A percentile compares a stretch with the other conserved stretches of the same genome.
Evolutionary conservation across 176 grass and related monocot genomes (phyloP).

Genomic region (Urochloa ruziziensis): DNA sequence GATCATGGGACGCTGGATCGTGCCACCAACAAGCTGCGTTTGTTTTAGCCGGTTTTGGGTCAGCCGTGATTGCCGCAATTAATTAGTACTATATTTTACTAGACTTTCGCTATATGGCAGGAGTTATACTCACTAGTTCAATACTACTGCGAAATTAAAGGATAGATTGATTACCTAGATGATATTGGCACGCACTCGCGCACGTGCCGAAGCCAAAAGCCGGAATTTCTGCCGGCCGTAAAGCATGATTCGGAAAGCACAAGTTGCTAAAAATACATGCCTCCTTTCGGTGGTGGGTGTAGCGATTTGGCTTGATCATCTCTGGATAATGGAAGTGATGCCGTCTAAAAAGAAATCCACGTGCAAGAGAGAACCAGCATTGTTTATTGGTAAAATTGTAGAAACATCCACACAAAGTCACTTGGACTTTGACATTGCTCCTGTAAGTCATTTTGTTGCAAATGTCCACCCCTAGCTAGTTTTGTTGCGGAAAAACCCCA

Average conservation of each 20-base stretch:
- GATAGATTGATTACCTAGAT: neutral
- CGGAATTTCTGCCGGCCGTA: neutral
- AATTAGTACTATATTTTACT: no score
- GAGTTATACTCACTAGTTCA: neutral
- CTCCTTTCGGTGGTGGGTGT: neutral
- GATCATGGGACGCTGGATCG: no score
- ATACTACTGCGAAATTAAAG: neutral
- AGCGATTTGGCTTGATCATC: neutral
- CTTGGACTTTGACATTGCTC: no score
- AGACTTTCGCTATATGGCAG: no score
- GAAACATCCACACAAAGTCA: no score
- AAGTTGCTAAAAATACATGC: neutral
- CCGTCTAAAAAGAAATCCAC: neutral
- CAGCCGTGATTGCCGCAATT: no score
- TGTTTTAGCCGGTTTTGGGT: no score
- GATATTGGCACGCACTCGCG: neutral
- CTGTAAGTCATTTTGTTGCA: no score
- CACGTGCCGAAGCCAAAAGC: neutral
- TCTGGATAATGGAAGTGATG: neutral
- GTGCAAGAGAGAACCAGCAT: neutral
- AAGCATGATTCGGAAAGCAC: neutral
- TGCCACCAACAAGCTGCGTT: no score
- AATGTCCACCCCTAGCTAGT: no score
- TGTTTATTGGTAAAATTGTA: no score
- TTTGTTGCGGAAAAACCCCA: no score